These are phyloP conservation scores for Cucurbita pepo DNA, from an alignment of 306 rosid species.

Conservation along the genomic window DNA sequence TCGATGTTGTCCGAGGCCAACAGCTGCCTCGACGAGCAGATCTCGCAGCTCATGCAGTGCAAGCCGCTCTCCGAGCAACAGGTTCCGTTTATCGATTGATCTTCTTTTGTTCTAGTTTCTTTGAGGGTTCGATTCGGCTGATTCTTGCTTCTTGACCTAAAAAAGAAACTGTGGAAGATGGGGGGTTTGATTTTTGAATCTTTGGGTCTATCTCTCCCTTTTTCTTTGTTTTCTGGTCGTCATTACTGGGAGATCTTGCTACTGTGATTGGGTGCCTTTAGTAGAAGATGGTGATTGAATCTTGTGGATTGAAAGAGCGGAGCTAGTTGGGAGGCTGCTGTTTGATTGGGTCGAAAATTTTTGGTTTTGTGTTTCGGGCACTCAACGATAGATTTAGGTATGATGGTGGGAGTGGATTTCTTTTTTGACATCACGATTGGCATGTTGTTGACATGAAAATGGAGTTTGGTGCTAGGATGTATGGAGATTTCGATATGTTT, in stretches of 20 bases:
- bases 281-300: background rate
- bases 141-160: background rate
- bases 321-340: background rate
- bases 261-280: background rate
- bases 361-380: background rate
- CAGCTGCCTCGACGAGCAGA: slow-evolving; percentile 78
- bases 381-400: background rate
- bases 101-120: background rate
- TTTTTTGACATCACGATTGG: background rate
- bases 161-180: background rate
- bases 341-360: background rate
- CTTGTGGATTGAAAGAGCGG: background rate
- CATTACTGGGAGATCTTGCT: background rate
- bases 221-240: background rate
- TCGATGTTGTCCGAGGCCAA: slow-evolving; percentile 40
- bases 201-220: background rate
- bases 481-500: background rate
- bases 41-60: slow-evolving; percentile 99
- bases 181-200: background rate
- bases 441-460: background rate
- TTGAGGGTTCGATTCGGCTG: background rate
- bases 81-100: slow-evolving; percentile 23
- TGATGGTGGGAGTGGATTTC: background rate
- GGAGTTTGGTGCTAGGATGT: background rate
- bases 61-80: slow-evolving; percentile 91